Evolutionary conservation across 176 grass and related monocot genomes (phyloP), one percentile per base, ranked within the genome.

Genomic region (Aegilops bicornis): DNA sequence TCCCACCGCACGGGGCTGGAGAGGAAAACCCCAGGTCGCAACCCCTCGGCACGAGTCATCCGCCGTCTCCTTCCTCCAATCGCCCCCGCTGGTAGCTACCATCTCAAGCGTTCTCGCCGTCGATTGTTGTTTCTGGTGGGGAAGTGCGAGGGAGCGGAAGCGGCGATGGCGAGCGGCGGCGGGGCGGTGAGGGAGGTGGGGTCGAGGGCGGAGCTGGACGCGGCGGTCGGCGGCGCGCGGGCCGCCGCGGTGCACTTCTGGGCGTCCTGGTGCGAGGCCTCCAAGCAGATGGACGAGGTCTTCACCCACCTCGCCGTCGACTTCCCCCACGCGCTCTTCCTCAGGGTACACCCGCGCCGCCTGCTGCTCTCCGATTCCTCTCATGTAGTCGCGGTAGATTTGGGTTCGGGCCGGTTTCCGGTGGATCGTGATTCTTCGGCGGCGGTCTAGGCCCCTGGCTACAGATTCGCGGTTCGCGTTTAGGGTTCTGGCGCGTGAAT

Each of bases 221-320:
- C 93, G 23, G 94, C 87, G 68, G 79, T 91, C 20, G 83, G 48
- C 30, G 89, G 92, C 17, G 87, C 69, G 29, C 68, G 79, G 20
- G 80, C 90, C 10, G 92, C 95, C 17, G 79, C 89, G 32, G 84
- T 99, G 76, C 94, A 99, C 79, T 99, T 99, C 89, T 99, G 97
- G 97, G 94, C 97, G 11, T 62, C 79, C 7, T 99, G 97, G 97
- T 99, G 97, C 89, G 97, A 92, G 79, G 94, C 94, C 50, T 99
- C 97, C 79, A 99, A 99, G 87, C 97, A 96, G 92, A 99, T 99
- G 97, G 94, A 99, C 67, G 92, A 96, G 92, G 91, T 99, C 82
- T 96, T 96, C 89, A 83, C 94, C 27, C 94, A 94, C 85, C 92
- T 99, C 84, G 94, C 97, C 82, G 72, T 93, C 33, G 97, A 99